Evolutionary conservation across 352 stramenopile genomes (phyloP), one percentile per base, ranked within the genome.

Genomic region (Thraustotheca clavata): DNA sequence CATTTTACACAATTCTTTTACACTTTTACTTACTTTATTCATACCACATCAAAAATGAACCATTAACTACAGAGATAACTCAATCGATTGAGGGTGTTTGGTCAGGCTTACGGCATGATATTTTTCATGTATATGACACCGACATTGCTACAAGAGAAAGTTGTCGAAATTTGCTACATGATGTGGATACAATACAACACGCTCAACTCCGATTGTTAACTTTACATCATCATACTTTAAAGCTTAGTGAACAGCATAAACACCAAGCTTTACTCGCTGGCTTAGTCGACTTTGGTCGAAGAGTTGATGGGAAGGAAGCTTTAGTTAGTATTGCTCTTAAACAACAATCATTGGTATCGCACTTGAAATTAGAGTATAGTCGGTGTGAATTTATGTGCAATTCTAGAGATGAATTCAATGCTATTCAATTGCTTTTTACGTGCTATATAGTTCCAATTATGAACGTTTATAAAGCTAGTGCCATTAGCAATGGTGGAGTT

Each of bases 381-480:
- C 88, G 89, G 18, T 36, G 89, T 3, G 59, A 86, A 1, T 69
- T 47, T 5, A 38, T 91, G 2, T 91, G 83, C 31, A 76, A 86
- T 24, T 76, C 61, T 18, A 73, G 83, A 43, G 77, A 86, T n/a
- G 80, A 91, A 27, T 71, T 89, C 26, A 55, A 43, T 0, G 63
- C 69, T 7, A 88, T 91, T 32, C 77, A 91, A 40, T 62, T 75
- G 7, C 74, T 91, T 0, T 89, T 85, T 60, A 86, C 86, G 39
- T 77, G 88, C 16, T 86, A 89, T 26, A 77, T 89, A 0, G 68
- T 91, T 14, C 79, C 88, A 20, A 67, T 91, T n/a, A 77, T 88
- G 66, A 87, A 89, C 57, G 87, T 91, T 11, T 91, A 89, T 67
- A 69, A 78, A 7, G 80, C 88, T 35, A 88, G 88, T 40, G 79